These are phyloP conservation scores for Botrytis cinerea DNA, from an alignment of 2,329 filamentous ascomycete species.

Conservation along the genomic window DNA sequence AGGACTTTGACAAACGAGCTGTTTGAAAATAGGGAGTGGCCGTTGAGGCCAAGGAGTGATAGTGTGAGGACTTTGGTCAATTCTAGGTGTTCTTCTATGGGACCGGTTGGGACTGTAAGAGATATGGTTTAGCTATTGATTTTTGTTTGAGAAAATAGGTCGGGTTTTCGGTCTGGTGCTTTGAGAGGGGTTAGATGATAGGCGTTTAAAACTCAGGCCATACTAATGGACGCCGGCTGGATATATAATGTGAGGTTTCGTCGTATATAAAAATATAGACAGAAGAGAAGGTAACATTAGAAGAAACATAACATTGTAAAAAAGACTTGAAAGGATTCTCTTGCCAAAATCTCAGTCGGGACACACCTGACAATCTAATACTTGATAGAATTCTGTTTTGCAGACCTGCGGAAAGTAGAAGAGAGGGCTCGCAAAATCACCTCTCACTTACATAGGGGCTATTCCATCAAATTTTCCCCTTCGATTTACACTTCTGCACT, in stretches of 20 bases:
- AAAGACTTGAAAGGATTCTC: neutral
- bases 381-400: neutral
- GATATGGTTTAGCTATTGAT: neutral
- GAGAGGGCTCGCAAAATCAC: neutral
- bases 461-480: neutral
- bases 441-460: neutral
- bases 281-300: neutral
- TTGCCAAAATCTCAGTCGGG: neutral
- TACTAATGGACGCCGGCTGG: neutral
- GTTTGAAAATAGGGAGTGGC: neutral
- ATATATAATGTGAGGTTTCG: neutral
- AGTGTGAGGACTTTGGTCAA: neutral
- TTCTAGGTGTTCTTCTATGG: neutral
- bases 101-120: no score
- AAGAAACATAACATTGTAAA: neutral
- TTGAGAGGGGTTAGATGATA: neutral
- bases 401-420: accelerated
- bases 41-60: neutral
- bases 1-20: neutral
- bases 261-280: neutral
- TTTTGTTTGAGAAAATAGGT: neutral
- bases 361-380: neutral
- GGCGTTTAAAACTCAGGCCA: neutral
- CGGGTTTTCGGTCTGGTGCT: neutral
- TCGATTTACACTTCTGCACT: neutral